Percentiles rank a stretch among this genome's conserved stretches.
These are phyloP conservation scores for Podospora tetraspora DNA, from an alignment of 495 filamentous ascomycete genomes.

Conservation along the genomic window DNA sequence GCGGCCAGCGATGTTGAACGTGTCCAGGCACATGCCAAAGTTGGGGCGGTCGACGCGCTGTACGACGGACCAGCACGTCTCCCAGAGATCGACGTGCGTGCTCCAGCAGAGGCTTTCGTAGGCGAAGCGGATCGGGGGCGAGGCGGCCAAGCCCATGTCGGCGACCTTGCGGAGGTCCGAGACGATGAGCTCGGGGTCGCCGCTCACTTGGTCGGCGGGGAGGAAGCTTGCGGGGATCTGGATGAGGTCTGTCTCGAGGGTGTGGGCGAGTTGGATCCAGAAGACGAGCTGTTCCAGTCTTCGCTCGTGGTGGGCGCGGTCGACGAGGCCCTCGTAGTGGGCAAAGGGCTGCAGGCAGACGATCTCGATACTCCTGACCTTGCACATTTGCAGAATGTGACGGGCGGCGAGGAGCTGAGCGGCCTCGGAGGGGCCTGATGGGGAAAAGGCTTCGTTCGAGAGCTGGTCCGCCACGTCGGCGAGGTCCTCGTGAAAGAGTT, in stretches of 20 bases:
- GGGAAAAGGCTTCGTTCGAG: constrained; percentile 20
- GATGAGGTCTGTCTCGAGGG: constrained; percentile 63
- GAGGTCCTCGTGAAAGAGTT: constrained; percentile 79
- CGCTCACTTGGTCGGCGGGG: constrained; percentile 49
- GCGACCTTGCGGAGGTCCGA: constrained; percentile 60
- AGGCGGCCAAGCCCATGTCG: constrained; percentile 52
- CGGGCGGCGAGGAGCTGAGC: constrained; percentile 56
- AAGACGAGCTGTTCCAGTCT: constrained; percentile 58
- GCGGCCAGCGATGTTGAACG: constrained; percentile 72
- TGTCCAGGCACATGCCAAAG: constrained; percentile 75
- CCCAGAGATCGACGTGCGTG: constrained; percentile 67
- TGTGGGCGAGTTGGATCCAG: constrained; percentile 64
- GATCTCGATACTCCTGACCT: constrained; percentile 53
- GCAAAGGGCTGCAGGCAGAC: constrained; percentile 74
- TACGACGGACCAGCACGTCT: constrained; percentile 66
- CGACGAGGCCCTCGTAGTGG: constrained; percentile 70
- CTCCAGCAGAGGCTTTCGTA: constrained; percentile 77
- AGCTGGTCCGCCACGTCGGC: constrained; percentile 49
- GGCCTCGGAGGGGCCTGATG: constrained; percentile 26
- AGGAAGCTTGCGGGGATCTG: constrained; percentile 72
- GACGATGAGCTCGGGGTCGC: constrained; percentile 55
- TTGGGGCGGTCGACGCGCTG: constrained; percentile 60
- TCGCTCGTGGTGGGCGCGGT: constrained; percentile 53
- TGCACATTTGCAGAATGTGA: constrained; percentile 51
- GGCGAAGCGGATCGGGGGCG: constrained; percentile 60